A percentile compares a stretch with the other conserved stretches of the same genome.
Conservation (phyloP, 208 protist species). For the Zelonia costaricensis region DNA sequence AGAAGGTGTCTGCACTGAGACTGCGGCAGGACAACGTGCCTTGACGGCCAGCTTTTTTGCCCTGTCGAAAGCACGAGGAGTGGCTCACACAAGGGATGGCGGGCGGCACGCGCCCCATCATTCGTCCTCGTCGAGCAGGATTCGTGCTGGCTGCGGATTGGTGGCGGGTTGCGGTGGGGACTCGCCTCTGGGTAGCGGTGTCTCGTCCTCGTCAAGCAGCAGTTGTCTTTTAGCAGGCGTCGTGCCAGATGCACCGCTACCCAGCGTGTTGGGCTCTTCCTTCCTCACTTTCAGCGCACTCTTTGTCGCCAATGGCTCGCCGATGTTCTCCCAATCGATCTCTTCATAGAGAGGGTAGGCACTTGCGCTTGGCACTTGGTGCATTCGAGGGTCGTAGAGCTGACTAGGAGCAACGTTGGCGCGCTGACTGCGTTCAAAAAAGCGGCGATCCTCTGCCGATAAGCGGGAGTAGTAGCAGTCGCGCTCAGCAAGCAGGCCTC, state of each 20-base stretch:
- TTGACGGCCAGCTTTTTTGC: too few relatives aligned
- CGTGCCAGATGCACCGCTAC: neutral
- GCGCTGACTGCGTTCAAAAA: constrained; percentile 26
- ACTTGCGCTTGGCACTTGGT: too few relatives aligned
- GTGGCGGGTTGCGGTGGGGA: neutral
- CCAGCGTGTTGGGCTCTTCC: neutral
- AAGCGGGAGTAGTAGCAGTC: constrained; percentile 38
- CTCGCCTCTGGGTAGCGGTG: neutral
- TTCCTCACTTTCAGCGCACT: neutral
- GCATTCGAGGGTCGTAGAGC: constrained; percentile 48
- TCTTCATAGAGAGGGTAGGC: constrained; percentile 8
- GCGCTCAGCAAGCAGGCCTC: constrained; percentile 28
- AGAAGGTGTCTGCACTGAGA: too few relatives aligned
- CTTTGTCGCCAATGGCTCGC: constrained; percentile 13
- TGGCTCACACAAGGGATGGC: too few relatives aligned
- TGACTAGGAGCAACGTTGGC: constrained; percentile 6
- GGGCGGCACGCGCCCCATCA: too few relatives aligned
- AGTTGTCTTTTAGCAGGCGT: neutral
- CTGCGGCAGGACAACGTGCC: too few relatives aligned
- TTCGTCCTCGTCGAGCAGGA: constrained; percentile 24
- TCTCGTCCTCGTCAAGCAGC: constrained; percentile 24
- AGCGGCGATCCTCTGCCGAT: constrained; percentile 40
- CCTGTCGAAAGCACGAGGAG: too few relatives aligned
- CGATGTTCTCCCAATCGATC: constrained; percentile 47
- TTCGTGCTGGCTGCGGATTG: neutral